phyloP scores from a whole-genome alignment of 345 rosid genomes.

The Brassica incana region DNA sequence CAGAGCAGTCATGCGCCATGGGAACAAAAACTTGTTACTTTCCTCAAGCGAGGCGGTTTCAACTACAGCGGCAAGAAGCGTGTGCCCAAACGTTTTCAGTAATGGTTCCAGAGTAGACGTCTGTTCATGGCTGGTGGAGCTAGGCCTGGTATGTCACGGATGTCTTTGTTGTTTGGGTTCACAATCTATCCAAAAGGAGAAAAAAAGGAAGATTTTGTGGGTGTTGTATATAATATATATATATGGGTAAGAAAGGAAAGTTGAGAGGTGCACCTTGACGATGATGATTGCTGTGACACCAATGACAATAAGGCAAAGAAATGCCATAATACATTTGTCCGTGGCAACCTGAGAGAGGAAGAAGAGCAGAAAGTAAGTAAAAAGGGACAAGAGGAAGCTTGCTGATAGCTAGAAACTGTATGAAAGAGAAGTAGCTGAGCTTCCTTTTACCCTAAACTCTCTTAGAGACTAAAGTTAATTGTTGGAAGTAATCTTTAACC shows the following conservation, averaged over 20 bases:
- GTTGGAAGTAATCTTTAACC: no score
- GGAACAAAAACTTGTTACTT: background rate
- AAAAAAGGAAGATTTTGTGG: no score
- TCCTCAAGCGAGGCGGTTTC: conserved; percentile 15
- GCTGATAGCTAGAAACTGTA: background rate
- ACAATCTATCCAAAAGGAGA: conserved; percentile 53
- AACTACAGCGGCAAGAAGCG: conserved; percentile 24
- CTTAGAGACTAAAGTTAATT: no score
- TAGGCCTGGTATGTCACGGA: conserved; percentile 82
- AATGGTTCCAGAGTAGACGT: conserved; percentile 66
- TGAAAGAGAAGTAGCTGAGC: no score
- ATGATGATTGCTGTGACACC: conserved; percentile 87
- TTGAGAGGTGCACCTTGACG: conserved; percentile 64
- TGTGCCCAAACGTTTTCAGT: conserved; percentile 18
- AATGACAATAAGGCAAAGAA: conserved; percentile 74
- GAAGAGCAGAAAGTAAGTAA: conserved; percentile 25
- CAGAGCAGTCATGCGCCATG: conserved; percentile 28
- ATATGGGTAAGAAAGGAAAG: background rate
- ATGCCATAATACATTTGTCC: conserved; percentile 84
- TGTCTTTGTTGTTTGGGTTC: conserved; percentile 87
- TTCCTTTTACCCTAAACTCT: no score
- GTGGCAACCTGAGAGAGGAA: conserved; percentile 79
- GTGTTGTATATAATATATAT: no score
- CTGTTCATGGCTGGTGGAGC: conserved; percentile 89
- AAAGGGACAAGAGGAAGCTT: conserved; percentile 1